Base-by-base conservation (phyloP, 2,329 filamentous ascomycete species). In the Nemania serpens region DNA sequence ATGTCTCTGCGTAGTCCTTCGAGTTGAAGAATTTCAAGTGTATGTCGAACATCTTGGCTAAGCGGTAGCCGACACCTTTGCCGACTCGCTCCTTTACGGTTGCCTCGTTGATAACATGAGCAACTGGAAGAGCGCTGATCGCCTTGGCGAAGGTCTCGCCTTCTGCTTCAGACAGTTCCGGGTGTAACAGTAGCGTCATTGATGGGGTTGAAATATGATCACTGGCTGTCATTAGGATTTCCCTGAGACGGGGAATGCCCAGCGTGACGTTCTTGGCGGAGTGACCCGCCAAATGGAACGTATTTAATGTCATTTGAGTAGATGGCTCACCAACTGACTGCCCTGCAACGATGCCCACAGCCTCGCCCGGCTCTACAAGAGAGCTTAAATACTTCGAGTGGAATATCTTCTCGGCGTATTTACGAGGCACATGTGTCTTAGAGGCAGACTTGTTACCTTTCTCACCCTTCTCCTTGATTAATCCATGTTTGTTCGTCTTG, bases 231-330 rank as follows among this genome's bases (percentile, higher is more conserved):
- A 99, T 99, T 67, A 99, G 85, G 70, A 99, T 97, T 84, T 99
- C 95, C 79, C 95, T 86, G 18, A 99, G 84, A 78, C 95, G 92
- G 61, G 95, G 95, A 73, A 99, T 98, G 91, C 95, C 95, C 18
- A 97, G 85, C 0, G 95, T 99, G 73, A 99, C 96, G 84, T 99
- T 99, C 83, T 97, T 98, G 33, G 95, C 90, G 18, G 95, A 93
- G 81, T 98, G 94, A 73, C 95, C 95, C 76, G 95, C 95, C 85
- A 99, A 91, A 84, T 99, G 95, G 86, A 99, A 99, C 29, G 96
- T 99, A 79, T 99, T 99, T 57, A 99, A 81, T 7, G 96, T 99
- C 96, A 99, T 99, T 76, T 99, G 95, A 11, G 95, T 99, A 2
- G 93, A 97, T 9, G 96, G 95, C 74, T 99, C 96, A 73, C 95